Base-by-base conservation (phyloP, 805 yeast species). In the Yamadazyma scolyti region DNA sequence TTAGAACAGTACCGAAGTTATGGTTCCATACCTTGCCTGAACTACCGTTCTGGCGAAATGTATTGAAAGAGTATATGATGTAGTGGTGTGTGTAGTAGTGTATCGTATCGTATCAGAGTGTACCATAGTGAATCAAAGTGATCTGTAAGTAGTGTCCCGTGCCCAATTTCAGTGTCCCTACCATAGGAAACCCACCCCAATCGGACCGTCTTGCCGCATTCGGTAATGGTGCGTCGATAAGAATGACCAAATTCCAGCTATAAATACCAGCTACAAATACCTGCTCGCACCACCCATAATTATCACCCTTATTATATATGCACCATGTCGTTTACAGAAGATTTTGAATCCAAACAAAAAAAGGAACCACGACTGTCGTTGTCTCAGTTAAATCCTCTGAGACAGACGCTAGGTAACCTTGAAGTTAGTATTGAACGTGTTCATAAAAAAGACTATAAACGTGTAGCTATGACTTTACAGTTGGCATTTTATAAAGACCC, bases 401-500 rank as follows among this genome's bases (percentile, higher is more conserved):
- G 44, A 35, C 47, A 27, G 12, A 25, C 7, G 13, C 11, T 40
- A 20, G 40, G 39, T 23, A 34, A 40, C 22, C 37, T 49, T 16
- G 43, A 46, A 19, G 33, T 48, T 23, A 28, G 42, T 10, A 48
- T 48, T 20, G 52, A 47, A 25, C 33, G 33, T 19, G 51, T 44
- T 6, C 30, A 33, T 6, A 44, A 45, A 9, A 69, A 73, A 30
- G 79, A 75, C 41, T 76, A 73, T 43, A 70, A 66, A 37, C 63
- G 75, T 36, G 77, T 77, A 16, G 79, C 80, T 15, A 61, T 61
- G 35, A 73, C 79, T 6, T 57, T 76, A 31, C 64, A 65, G 32
- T 54, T 71, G 32, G 73, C 79, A 4, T 76, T 76, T 46, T 69
- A 65, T 41, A 68, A 71, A 30, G 82, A 76, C 49, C 67, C 74